Evolutionary conservation across 1,139 yeast species (phyloP).

Genomic region (Waltiozyma sp.): DNA sequence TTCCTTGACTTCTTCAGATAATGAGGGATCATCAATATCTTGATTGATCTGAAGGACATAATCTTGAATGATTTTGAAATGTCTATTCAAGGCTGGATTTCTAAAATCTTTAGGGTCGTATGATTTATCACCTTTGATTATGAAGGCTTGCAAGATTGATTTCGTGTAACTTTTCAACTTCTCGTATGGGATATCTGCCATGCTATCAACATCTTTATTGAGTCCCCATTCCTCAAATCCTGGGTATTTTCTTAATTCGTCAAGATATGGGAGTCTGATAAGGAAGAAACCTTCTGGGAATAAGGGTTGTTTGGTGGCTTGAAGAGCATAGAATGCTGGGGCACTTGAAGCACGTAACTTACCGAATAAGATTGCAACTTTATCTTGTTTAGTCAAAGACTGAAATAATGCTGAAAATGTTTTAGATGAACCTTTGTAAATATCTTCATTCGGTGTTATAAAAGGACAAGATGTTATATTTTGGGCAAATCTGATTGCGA

Average conservation of each 20-base stretch:
- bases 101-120: slow-evolving; percentile 50
- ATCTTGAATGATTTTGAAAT: slow-evolving; percentile 54
- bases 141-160: slow-evolving; percentile 11
- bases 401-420: slow-evolving; percentile 63
- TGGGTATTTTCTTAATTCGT: slow-evolving; percentile 49
- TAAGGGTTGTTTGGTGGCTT: slow-evolving; percentile 34
- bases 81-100: slow-evolving; percentile 62
- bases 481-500: slow-evolving; percentile 38
- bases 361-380: slow-evolving; percentile 68
- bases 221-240: slow-evolving; percentile 10
- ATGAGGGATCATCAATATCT: slow-evolving; percentile 8
- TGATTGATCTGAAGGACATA: slow-evolving; percentile 54
- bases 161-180: background rate
- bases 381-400: slow-evolving; percentile 38
- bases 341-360: slow-evolving; percentile 36
- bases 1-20: background rate
- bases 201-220: background rate
- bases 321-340: slow-evolving; percentile 50
- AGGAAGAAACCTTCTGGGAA: slow-evolving; percentile 57
- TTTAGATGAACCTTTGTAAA: slow-evolving; percentile 48
- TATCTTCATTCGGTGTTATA: slow-evolving; percentile 46
- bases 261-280: slow-evolving; percentile 50
- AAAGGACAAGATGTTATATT: slow-evolving; percentile 44
- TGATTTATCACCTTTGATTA: slow-evolving; percentile 31
- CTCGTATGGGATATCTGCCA: background rate